phyloP scores from a whole-genome alignment of 169 alveolate species.

The Amoebophrya sp. region DNA sequence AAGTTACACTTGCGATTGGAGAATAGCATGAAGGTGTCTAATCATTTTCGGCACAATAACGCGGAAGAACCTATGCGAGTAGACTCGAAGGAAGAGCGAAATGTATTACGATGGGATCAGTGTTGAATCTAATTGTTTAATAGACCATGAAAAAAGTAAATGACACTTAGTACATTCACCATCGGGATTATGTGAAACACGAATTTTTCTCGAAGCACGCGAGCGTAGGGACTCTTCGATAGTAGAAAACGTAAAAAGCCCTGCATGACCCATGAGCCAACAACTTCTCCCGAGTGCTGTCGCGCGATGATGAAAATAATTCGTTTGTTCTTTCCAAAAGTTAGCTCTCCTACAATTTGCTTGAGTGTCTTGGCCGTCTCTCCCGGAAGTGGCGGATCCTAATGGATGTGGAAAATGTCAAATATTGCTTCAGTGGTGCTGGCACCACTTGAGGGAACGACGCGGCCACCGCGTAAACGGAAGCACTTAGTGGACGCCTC shows the following conservation, averaged over 20 bases:
- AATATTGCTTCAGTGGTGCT: too few species aligned
- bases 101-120: neutral
- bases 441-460: too few species aligned
- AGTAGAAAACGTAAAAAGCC: conserved; percentile 41
- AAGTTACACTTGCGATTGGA: neutral
- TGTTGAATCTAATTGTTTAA: neutral
- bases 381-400: too few species aligned
- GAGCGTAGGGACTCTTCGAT: conserved; percentile 34
- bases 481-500: too few species aligned
- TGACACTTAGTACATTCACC: neutral
- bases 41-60: neutral
- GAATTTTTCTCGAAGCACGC: conserved; percentile 28
- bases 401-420: too few species aligned
- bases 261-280: conserved; percentile 43
- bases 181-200: neutral
- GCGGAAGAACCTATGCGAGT: neutral
- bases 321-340: neutral
- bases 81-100: neutral
- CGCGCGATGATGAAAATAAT: conserved; percentile 37
- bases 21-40: neutral
- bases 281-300: conserved; percentile 46
- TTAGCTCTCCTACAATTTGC: neutral
- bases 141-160: too few species aligned
- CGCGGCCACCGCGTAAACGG: too few species aligned
- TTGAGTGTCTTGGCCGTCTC: too few species aligned